Conservation (phyloP, 805 yeast species). For the Candida ponderosae region DNA sequence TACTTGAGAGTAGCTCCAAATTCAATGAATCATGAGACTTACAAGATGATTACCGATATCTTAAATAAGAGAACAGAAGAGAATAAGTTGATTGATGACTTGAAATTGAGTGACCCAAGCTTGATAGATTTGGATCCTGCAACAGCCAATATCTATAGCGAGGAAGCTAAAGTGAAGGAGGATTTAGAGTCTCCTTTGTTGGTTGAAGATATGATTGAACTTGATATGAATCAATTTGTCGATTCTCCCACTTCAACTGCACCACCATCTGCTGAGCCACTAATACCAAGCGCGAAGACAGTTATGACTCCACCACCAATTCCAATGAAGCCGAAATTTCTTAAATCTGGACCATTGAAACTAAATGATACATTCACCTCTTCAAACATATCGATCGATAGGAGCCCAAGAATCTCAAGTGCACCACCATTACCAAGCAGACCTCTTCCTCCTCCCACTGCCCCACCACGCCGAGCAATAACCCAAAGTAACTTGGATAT, state of each 20-base stretch:
- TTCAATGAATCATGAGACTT: constrained; percentile 47
- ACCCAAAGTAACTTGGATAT: not conserved
- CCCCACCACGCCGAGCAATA: constrained; percentile 18
- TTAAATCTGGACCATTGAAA: constrained; percentile 4
- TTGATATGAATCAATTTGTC: constrained; percentile 18
- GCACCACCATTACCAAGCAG: constrained; percentile 21
- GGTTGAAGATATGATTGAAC: constrained; percentile 25
- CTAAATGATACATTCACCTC: constrained; percentile 1
- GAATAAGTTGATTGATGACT: constrained; percentile 14
- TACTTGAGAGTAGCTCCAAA: constrained; percentile 71
- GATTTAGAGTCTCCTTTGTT: constrained; percentile 7
- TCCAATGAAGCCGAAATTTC: constrained; percentile 15
- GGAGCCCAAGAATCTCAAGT: not conserved
- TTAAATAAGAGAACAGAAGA: constrained; percentile 14
- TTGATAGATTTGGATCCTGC: constrained; percentile 18
- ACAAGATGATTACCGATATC: constrained; percentile 18
- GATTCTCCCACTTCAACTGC: constrained; percentile 4
- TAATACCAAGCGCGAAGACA: constrained; percentile 5
- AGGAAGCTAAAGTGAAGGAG: not conserved
- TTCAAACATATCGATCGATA: constrained; percentile 1
- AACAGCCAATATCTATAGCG: constrained; percentile 1
- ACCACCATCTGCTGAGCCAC: constrained; percentile 6
- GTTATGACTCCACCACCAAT: constrained; percentile 15
- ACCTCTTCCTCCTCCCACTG: constrained; percentile 24
- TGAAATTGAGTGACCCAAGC: constrained; percentile 18